Evolutionary conservation across 208 protist species (phyloP), one percentile per base, ranked within the genome.

Genomic region (Acanthamoeba triangularis): DNA sequence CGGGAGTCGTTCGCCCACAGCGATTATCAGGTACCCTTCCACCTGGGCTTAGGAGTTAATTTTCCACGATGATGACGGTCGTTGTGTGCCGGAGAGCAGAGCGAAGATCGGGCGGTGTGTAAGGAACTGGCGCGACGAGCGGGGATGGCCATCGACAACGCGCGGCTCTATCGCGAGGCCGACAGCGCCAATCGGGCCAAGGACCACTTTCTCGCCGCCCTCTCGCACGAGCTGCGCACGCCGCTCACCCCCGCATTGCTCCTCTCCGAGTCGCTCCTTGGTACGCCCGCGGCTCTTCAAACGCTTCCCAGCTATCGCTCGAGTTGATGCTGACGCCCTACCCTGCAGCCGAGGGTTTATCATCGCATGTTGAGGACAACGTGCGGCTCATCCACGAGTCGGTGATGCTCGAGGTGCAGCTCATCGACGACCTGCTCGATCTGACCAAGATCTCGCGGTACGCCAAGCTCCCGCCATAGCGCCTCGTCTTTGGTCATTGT

Each of bases 381-480:
- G 82, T 59, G 28, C 49, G 30, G 8, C 18, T 54, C 8, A 90
- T 90, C 23, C 41, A 90, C 59, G 84, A 90, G 41, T 41, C 20
- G n/a, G 49, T 90, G 4, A 25, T 52, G 54, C 84, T 90, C n/a
- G 84, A 90, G 49, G 84, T 90, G 44, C 49, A 67, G 28, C 52
- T 91, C 23, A 91, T 91, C 30, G 84, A 91, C 35, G 84, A 91
- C 10, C 28, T 91, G 49, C 84, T 90, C 35, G 84, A 90, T 25
- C n/a, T 90, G 0, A 90, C 84, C 84, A 90, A 90, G 84, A 20
- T 90, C 14, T 59, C 84, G n/a, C 44, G 52, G 54, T 59, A 25
- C 44, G 44, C 13, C 13, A 13, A 0, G 44, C 44, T 16, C 44
- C n/a, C n/a, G n/a, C n/a, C n/a, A n/a, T n/a, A n/a, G n/a, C n/a